phyloP scores from a whole-genome alignment of 2,329 filamentous ascomycete species.

The Cladophialophora bantiana region DNA sequence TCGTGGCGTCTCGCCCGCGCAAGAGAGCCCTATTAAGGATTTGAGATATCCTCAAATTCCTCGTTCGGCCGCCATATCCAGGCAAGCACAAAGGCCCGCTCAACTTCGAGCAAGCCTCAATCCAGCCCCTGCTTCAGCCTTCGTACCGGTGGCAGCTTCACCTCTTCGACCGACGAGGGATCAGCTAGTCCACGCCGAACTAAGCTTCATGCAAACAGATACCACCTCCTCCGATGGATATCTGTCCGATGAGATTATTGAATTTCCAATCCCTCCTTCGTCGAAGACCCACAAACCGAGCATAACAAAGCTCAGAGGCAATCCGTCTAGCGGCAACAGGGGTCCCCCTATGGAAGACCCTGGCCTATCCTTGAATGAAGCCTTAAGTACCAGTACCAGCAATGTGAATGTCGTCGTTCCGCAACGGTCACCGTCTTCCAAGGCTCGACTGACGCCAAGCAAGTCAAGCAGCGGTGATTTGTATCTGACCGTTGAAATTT shows the following conservation, averaged over 20 bases:
- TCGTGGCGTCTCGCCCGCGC: conserved; percentile 39
- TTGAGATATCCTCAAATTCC: conserved; percentile 40
- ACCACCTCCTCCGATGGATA: conserved; percentile 36
- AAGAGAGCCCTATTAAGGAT: conserved; percentile 35
- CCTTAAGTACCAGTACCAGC: conserved; percentile 12
- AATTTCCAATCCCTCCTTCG: conserved; percentile 32
- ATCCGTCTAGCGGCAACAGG: conserved; percentile 14
- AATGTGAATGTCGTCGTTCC: conserved; percentile 13
- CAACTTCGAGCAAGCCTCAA: conserved; percentile 40
- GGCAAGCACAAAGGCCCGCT: conserved; percentile 44
- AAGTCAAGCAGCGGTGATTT: conserved; percentile 38
- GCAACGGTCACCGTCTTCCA: conserved; percentile 30
- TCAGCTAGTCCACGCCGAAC: conserved; percentile 26
- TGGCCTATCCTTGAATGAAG: conserved; percentile 24
- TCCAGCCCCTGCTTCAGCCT: conserved; percentile 22
- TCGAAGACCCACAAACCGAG: conserved; percentile 17
- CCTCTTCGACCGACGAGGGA: conserved; percentile 16
- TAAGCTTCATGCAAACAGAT: conserved; percentile 33
- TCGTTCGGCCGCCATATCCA: conserved; percentile 38
- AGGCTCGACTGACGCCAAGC: conserved; percentile 35
- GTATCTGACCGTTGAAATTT: conserved; percentile 36
- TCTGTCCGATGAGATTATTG: conserved; percentile 32
- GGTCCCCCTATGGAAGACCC: conserved; percentile 7
- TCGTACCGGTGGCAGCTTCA: conserved; percentile 1
- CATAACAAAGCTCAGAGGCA: conserved; percentile 22